Evolutionary conservation across 257 asterid genomes (phyloP).

Genomic region (Solanum lycopersicoides): DNA sequence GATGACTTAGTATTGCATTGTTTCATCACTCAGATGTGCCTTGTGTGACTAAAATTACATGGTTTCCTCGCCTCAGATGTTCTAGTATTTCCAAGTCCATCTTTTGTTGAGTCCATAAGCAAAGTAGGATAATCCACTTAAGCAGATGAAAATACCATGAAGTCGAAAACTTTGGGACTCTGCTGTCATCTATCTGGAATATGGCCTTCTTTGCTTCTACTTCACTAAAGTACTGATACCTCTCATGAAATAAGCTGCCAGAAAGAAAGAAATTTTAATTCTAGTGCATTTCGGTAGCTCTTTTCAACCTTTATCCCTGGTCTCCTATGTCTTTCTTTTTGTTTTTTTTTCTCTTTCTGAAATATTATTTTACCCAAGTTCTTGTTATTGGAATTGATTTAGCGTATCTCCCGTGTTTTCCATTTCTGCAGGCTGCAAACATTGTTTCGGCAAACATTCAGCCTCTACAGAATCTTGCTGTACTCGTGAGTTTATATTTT

Average conservation of each 20-base stretch:
- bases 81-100: neutral
- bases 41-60: neutral
- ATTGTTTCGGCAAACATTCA: slow-evolving; percentile 48
- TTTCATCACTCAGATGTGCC: neutral
- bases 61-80: neutral
- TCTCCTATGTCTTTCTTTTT: neutral
- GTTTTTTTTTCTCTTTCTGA: neutral
- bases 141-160: neutral
- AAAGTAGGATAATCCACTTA: neutral
- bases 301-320: neutral
- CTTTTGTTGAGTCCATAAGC: neutral
- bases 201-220: neutral
- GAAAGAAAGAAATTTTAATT: neutral
- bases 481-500: slow-evolving; percentile 32
- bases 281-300: neutral
- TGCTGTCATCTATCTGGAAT: neutral
- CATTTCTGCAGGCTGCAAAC: slow-evolving; percentile 43
- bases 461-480: slow-evolving; percentile 44
- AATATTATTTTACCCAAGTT: neutral
- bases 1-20: neutral
- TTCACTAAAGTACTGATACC: neutral
- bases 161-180: neutral
- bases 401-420: neutral
- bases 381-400: neutral
- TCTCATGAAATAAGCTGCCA: neutral